Evolutionary conservation across 2,329 filamentous ascomycete species (phyloP).

Genomic region (Metarhizium anisopliae): DNA sequence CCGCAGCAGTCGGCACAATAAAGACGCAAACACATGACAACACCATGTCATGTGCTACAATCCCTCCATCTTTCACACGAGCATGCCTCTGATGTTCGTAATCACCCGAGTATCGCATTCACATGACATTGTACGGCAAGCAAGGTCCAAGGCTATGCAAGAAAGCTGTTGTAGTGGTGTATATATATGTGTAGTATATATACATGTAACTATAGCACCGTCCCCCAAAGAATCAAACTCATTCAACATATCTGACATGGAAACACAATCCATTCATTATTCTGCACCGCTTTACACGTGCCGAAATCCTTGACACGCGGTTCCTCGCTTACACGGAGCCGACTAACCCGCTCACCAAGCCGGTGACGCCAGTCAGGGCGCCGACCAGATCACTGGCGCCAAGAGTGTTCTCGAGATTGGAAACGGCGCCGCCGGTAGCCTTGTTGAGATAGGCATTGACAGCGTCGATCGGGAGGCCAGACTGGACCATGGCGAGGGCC

Average conservation of each 20-base stretch:
- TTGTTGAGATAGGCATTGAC: conserved; percentile 14
- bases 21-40: no score
- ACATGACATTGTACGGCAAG: no score
- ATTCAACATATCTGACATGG: background rate
- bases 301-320: background rate
- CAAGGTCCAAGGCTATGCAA: no score
- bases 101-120: no score
- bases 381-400: conserved; percentile 9
- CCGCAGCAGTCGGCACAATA: no score
- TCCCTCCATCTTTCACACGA: no score
- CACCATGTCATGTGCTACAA: no score
- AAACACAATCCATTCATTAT: background rate
- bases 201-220: no score
- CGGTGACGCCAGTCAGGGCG: conserved; percentile 6
- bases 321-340: background rate
- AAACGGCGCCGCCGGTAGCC: conserved; percentile 10
- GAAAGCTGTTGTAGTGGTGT: no score
- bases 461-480: conserved; percentile 11
- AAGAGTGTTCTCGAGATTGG: conserved; percentile 12
- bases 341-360: background rate
- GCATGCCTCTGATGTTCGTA: no score
- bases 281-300: background rate
- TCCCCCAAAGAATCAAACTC: background rate
- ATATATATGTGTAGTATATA: no score
- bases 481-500: conserved; percentile 13